Evolutionary conservation across 805 yeast genomes (phyloP).

Genomic region (Candida tammaniensis): DNA sequence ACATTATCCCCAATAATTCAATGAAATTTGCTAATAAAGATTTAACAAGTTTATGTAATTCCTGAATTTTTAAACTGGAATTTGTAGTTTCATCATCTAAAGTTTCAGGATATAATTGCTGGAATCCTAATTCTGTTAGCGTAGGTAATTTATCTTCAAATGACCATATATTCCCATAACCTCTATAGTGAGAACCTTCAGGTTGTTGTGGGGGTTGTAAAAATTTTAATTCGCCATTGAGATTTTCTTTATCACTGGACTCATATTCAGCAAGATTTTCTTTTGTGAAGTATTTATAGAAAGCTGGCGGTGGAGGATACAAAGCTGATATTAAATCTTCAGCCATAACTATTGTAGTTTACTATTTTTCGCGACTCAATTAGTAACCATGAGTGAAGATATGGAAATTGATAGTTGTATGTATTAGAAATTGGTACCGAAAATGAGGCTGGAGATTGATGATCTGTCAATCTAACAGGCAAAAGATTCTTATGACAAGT

Average conservation of each 20-base stretch:
- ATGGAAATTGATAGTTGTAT: conserved; percentile 31
- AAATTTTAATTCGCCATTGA: conserved; percentile 50
- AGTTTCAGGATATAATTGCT: conserved; percentile 56
- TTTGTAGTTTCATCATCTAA: conserved; percentile 34
- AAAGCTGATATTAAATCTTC: conserved; percentile 55
- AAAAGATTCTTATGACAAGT: too few species aligned
- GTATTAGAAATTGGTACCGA: too few species aligned
- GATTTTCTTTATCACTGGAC: conserved; percentile 13
- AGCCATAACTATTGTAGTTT: conserved; percentile 5
- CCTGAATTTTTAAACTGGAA: conserved; percentile 54
- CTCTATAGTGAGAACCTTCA: conserved; percentile 63
- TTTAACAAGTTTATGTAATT: conserved; percentile 75
- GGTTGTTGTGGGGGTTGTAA: conserved; percentile 67
- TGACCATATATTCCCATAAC: conserved; percentile 91
- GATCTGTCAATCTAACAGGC: too few species aligned
- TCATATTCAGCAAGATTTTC: conserved; percentile 54
- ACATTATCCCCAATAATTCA: conserved; percentile 75
- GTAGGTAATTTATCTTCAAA: conserved; percentile 73
- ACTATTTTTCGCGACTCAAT: neutral
- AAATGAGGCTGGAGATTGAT: conserved; percentile 8
- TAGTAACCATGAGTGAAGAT: conserved; percentile 20
- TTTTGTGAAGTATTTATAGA: conserved; percentile 65
- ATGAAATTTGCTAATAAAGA: conserved; percentile 77
- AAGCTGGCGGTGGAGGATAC: conserved; percentile 95
- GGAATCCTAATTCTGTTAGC: conserved; percentile 71